phyloP scores from a whole-genome alignment of 345 rosid species.

The Acer saccharum region DNA sequence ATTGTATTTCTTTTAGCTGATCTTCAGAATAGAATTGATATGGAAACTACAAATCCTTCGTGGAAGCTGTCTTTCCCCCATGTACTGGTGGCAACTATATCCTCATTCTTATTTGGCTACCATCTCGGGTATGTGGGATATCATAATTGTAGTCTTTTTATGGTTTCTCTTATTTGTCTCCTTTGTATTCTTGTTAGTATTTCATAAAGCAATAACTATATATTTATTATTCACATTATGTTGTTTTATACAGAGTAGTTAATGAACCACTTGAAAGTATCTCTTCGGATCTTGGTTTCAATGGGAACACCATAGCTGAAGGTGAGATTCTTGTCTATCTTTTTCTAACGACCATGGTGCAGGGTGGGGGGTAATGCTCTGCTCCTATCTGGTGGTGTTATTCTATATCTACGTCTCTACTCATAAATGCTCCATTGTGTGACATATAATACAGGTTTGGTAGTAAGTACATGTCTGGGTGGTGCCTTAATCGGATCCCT shows the following conservation, averaged over 20 bases:
- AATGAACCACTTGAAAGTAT: constrained; percentile 97
- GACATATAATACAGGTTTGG: constrained; percentile 60
- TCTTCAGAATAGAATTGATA: constrained; percentile 38
- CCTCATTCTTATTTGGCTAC: constrained; percentile 88
- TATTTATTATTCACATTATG: constrained; percentile 7
- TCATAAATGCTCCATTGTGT: constrained; percentile 13
- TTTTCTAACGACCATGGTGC: neutral
- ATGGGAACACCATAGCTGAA: constrained; percentile 88
- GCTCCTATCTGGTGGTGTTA: neutral
- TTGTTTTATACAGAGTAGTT: constrained; percentile 59
- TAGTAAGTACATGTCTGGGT: constrained; percentile 90
- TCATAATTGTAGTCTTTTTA: constrained; percentile 6
- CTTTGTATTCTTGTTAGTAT: neutral
- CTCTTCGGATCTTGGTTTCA: constrained; percentile 83
- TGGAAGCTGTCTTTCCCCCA: constrained; percentile 85
- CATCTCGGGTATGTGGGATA: constrained; percentile 79
- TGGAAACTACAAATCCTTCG: constrained; percentile 69
- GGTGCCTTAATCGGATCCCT: constrained; percentile 86
- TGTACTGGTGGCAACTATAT: constrained; percentile 78
- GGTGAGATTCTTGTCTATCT: constrained; percentile 41
- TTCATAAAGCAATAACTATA: neutral
- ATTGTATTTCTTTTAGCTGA: constrained; percentile 49
- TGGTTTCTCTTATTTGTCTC: constrained; percentile 3
- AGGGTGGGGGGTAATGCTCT: neutral
- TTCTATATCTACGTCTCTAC: neutral